Percentiles rank a stretch among this genome's conserved stretches.
Conservation (phyloP, 2,329 filamentous ascomycete genomes). For the Cordyceps javanica region DNA sequence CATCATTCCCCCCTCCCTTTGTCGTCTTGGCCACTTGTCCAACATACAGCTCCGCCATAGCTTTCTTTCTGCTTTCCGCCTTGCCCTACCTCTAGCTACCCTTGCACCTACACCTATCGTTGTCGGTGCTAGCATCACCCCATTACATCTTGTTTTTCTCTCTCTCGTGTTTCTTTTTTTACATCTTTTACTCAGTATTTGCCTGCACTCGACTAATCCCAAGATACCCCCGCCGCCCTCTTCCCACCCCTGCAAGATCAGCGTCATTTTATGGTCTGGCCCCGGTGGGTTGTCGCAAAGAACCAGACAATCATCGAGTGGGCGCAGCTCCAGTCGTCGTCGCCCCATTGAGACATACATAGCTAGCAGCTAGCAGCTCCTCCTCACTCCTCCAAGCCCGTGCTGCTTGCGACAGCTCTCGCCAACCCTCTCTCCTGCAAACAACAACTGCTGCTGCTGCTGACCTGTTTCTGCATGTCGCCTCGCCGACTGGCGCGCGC, state of each 20-base stretch:
- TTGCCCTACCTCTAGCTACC: not conserved
- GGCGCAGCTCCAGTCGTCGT: constrained; percentile 2
- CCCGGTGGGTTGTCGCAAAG: not conserved
- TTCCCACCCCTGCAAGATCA: constrained; percentile 3
- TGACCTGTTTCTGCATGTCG: constrained; percentile 1
- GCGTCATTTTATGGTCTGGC: constrained; percentile 5
- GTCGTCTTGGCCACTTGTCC: not conserved
- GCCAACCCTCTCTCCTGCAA: not conserved
- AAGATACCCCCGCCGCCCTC: constrained; percentile 9
- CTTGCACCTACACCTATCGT: constrained; percentile 11
- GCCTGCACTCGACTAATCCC: not conserved
- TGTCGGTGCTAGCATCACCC: constrained; percentile 4
- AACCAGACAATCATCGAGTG: not conserved
- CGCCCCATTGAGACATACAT: constrained; percentile 1
- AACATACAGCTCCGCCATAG: not conserved
- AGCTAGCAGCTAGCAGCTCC: not conserved
- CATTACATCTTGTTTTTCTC: constrained; percentile 8
- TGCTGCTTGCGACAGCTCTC: not conserved
- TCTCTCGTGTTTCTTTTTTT: constrained; percentile 8
- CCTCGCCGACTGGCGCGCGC: constrained; percentile 11
- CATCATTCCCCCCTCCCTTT: not conserved
- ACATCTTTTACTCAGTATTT: not conserved
- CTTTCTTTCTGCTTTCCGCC: not conserved
- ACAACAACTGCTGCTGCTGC: not conserved
- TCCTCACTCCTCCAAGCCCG: not conserved